A percentile compares a stretch with the other conserved stretches of the same genome.
Evolutionary conservation across 2,329 filamentous ascomycete genomes (phyloP).

Genomic region (Coniochaeta ligniaria): DNA sequence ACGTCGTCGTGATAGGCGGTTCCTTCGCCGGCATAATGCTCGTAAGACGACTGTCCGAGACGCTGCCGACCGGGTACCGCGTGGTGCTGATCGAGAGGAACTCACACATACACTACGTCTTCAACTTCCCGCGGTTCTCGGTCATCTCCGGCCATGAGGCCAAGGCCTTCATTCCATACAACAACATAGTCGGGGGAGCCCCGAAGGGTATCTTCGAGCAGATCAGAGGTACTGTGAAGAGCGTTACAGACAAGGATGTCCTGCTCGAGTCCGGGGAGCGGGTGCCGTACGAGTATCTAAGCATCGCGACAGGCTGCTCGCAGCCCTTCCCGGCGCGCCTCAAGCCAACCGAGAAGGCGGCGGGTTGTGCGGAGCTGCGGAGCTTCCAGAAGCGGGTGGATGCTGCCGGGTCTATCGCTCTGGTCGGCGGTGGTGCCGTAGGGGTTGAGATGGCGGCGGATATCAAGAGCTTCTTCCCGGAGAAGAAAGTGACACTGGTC

Average conservation of each 20-base stretch:
- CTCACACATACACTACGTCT: conserved; percentile 36
- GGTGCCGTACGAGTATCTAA: conserved; percentile 44
- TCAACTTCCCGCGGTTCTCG: conserved; percentile 33
- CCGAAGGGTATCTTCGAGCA: conserved; percentile 23
- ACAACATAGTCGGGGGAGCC: conserved; percentile 15
- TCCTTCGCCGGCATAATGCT: conserved; percentile 33
- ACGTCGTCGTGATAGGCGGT: conserved; percentile 34
- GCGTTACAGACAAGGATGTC: conserved; percentile 19
- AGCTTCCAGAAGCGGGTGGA: conserved; percentile 28
- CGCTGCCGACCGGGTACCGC: conserved; percentile 33
- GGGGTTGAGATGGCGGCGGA: conserved; percentile 42
- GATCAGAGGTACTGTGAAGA: conserved; percentile 21
- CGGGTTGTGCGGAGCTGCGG: conserved; percentile 31
- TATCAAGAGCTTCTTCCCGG: conserved; percentile 35
- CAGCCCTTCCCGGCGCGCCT: conserved; percentile 40
- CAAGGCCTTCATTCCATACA: conserved; percentile 40
- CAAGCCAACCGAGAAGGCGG: conserved; percentile 27
- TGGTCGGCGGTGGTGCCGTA: conserved; percentile 39
- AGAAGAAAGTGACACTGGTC: conserved; percentile 37
- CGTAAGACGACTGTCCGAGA: conserved; percentile 24
- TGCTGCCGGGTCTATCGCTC: conserved; percentile 15
- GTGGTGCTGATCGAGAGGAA: conserved; percentile 39
- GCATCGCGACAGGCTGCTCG: conserved; percentile 46
- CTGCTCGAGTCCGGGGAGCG: conserved; percentile 28
- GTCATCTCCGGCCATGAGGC: conserved; percentile 32